phyloP scores from a whole-genome alignment of 192 early-diverging fungal species.

The Rhizoclosmatium sp. region DNA sequence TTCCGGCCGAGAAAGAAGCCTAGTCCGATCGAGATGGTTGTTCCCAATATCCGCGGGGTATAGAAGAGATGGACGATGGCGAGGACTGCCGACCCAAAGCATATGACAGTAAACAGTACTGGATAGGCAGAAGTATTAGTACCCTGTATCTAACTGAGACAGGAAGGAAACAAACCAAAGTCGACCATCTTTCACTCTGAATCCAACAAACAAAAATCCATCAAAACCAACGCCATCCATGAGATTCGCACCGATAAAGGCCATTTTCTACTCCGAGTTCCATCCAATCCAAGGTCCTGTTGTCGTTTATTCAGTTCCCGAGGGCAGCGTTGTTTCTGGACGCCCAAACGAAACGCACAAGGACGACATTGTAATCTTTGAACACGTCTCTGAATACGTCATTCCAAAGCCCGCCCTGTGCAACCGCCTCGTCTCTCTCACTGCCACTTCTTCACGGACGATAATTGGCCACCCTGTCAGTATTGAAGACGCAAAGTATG shows the following conservation, averaged over 20 bases:
- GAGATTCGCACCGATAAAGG: slow-evolving; percentile 73
- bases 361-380: slow-evolving; percentile 67
- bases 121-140: not conserved
- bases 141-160: not conserved
- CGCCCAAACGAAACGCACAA: not conserved
- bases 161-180: not conserved
- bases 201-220: not conserved
- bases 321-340: not conserved
- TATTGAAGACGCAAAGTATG: slow-evolving; percentile 74
- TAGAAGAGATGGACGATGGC: slow-evolving; percentile 25
- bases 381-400: slow-evolving; percentile 80
- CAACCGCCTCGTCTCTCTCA: slow-evolving; percentile 75
- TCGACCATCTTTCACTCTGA: not conserved
- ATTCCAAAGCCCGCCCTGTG: slow-evolving; percentile 85
- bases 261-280: slow-evolving; percentile 85
- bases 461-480: slow-evolving; percentile 77
- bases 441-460: slow-evolving; percentile 70
- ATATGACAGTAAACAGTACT: slow-evolving; percentile 24
- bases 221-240: slow-evolving; percentile 4
- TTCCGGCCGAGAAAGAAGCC: not conserved
- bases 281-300: slow-evolving; percentile 78
- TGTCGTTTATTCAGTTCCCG: slow-evolving; percentile 72
- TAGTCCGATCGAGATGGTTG: not conserved
- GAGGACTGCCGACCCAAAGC: slow-evolving; percentile 30
- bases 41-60: slow-evolving; percentile 6